Percentiles rank a stretch among this genome's conserved stretches.
Conservation (phyloP, 2,329 filamentous ascomycete genomes). For the Lachnellula suecica region DNA sequence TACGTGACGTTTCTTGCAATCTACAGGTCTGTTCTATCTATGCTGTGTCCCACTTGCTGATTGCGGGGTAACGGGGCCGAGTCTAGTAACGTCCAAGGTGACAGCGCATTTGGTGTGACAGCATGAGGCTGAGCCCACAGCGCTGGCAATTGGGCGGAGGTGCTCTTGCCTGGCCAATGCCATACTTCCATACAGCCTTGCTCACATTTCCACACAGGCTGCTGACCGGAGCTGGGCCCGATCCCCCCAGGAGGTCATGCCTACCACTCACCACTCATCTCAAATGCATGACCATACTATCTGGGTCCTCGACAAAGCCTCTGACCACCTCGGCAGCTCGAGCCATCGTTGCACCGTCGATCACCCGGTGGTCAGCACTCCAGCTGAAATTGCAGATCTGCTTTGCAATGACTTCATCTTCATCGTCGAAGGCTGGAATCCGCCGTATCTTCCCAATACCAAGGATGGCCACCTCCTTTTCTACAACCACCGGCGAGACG, state of each 20-base stretch:
- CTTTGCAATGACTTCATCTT: constrained; percentile 62
- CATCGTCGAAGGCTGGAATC: constrained; percentile 72
- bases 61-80: constrained; percentile 17
- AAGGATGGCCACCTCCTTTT: constrained; percentile 87
- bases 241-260: background rate
- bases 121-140: constrained; percentile 10
- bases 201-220: background rate
- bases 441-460: constrained; percentile 80
- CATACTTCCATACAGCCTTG: background rate
- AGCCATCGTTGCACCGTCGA: constrained; percentile 94
- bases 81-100: constrained; percentile 4
- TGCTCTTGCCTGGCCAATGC: background rate
- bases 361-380: constrained; percentile 91
- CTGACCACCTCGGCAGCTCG: constrained; percentile 82
- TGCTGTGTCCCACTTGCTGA: background rate
- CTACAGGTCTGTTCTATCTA: constrained; percentile 4
- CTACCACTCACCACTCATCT: constrained; percentile 46
- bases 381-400: constrained; percentile 91
- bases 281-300: constrained; percentile 81
- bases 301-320: constrained; percentile 77
- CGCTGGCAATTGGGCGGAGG: constrained; percentile 1
- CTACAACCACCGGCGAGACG: constrained; percentile 86
- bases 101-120: constrained; percentile 13
- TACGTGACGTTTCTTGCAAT: constrained; percentile 2
- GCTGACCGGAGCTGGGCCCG: constrained; percentile 1